These are phyloP conservation scores for Pythium phragmiticola DNA, from an alignment of 352 stramenopile species.

Conservation along the genomic window DNA sequence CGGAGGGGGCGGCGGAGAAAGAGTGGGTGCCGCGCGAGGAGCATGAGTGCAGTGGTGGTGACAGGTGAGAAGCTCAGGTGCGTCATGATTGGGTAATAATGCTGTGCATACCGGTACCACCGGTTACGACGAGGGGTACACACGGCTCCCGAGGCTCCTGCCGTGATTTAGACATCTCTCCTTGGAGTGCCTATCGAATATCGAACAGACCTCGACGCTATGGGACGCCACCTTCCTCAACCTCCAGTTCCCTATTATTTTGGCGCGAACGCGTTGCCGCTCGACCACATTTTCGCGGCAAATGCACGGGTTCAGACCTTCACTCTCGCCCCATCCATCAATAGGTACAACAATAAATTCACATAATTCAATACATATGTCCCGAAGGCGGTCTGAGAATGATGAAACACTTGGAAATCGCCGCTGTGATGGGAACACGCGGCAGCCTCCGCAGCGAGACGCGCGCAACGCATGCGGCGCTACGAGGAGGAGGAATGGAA, in stretches of 20 bases:
- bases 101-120: no score
- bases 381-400: neutral
- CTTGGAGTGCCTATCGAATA: neutral
- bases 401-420: conserved; percentile 22
- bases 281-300: neutral
- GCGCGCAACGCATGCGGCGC: conserved; percentile 18
- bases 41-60: conserved; percentile 6
- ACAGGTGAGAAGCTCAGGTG: no score
- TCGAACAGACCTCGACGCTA: neutral
- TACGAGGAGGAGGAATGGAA: conserved; percentile 10
- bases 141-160: no score
- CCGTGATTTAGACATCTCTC: neutral
- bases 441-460: conserved; percentile 31
- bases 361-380: conserved; percentile 13
- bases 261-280: neutral
- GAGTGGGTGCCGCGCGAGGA: conserved; percentile 1
- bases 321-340: conserved; percentile 1
- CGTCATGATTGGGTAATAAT: conserved; percentile 13
- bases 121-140: conserved; percentile 13
- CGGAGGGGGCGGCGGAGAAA: conserved; percentile 3
- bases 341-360: neutral
- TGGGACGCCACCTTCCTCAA: no score
- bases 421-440: conserved; percentile 5
- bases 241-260: neutral
- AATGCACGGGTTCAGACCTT: conserved; percentile 5